Percentiles rank a stretch among this genome's conserved stretches.
These are phyloP conservation scores for Zygoascus sp. DNA, from an alignment of 1,139 yeast species.

Conservation along the genomic window DNA sequence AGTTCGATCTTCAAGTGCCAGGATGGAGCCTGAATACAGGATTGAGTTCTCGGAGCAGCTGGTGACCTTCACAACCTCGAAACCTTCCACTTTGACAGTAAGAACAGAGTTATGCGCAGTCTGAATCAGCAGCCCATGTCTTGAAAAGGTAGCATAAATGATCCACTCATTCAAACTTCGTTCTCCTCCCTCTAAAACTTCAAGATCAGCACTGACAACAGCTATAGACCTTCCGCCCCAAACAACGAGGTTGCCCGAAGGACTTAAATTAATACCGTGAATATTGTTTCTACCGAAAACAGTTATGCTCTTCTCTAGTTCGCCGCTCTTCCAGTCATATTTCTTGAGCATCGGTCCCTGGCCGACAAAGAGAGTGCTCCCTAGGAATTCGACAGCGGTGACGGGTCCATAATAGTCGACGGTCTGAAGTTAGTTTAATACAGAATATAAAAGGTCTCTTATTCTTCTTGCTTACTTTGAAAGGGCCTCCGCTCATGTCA, in stretches of 20 bases:
- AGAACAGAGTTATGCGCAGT: conserved; percentile 79
- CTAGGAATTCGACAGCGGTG: conserved; percentile 52
- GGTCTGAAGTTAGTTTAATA: conserved; percentile 13
- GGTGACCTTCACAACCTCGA: conserved; percentile 39
- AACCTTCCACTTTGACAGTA: conserved; percentile 37
- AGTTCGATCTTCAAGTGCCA: conserved; percentile 42
- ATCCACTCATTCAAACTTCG: conserved; percentile 73
- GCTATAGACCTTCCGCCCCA: conserved; percentile 75
- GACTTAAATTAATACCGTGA: conserved; percentile 56
- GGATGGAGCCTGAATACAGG: conserved; percentile 77
- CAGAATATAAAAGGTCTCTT: neutral
- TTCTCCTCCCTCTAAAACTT: conserved; percentile 35
- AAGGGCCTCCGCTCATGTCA: conserved; percentile 27
- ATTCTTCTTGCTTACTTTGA: neutral
- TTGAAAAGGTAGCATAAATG: conserved; percentile 49
- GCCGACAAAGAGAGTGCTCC: conserved; percentile 53
- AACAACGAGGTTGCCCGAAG: conserved; percentile 40
- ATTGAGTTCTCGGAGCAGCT: conserved; percentile 73
- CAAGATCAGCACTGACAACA: conserved; percentile 32
- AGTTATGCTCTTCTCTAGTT: conserved; percentile 40
- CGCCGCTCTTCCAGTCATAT: conserved; percentile 45
- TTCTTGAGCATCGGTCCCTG: conserved; percentile 66
- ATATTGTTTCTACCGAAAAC: conserved; percentile 69
- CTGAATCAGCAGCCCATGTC: conserved; percentile 42
- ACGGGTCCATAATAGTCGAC: conserved; percentile 66